These are phyloP conservation scores for Boletales sp. DNA, from an alignment of 768 basidiomycete genomes.

Conservation along the genomic window DNA sequence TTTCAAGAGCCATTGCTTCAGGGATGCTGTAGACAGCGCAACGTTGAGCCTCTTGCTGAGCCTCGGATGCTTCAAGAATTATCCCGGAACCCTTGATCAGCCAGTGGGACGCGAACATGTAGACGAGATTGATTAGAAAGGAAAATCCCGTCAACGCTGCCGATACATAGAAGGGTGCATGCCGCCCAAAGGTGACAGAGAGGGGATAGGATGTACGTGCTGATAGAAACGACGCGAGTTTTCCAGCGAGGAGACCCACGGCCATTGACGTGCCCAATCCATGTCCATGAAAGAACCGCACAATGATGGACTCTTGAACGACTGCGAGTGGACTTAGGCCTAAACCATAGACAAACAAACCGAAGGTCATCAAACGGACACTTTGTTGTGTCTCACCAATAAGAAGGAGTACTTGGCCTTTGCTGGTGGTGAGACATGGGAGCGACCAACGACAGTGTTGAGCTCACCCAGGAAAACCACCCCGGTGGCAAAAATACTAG, in stretches of 20 bases:
- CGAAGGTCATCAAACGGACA: conserved; percentile 69
- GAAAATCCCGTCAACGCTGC: conserved; percentile 62
- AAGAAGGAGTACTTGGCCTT: conserved; percentile 66
- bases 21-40: conserved; percentile 43
- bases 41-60: conserved; percentile 50
- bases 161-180: conserved; percentile 73
- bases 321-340: conserved; percentile 80
- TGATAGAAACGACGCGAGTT: conserved; percentile 71
- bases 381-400: conserved; percentile 57
- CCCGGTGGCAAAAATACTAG: conserved; percentile 72
- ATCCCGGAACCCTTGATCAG: conserved; percentile 57
- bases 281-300: conserved; percentile 74
- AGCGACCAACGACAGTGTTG: background rate
- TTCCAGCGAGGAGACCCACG: conserved; percentile 80
- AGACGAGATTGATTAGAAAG: conserved; percentile 64
- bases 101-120: conserved; percentile 62
- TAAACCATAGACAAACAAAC: conserved; percentile 76
- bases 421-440: conserved; percentile 5
- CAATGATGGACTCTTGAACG: conserved; percentile 81
- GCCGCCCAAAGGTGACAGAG: conserved; percentile 60
- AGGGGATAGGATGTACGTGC: conserved; percentile 76
- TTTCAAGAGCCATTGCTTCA: conserved; percentile 60
- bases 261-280: conserved; percentile 77
- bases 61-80: conserved; percentile 62
- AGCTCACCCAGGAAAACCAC: conserved; percentile 58